Conservation (phyloP, 1,284 basidiomycete species). For the Sporisorium scitamineum region DNA sequence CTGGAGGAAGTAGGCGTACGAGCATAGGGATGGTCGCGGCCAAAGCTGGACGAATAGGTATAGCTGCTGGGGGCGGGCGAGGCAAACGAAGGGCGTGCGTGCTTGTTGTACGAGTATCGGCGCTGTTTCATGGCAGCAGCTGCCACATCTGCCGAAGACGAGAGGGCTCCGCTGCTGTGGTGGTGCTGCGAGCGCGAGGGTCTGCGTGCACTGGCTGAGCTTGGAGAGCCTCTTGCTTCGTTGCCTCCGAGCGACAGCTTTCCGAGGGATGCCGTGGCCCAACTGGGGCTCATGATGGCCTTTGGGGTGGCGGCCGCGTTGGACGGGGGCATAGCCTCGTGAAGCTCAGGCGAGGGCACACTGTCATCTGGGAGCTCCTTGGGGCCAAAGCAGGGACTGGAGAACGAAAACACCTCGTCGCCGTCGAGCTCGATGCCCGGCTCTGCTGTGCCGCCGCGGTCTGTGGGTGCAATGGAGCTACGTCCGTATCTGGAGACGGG, state of each 20-base stretch:
- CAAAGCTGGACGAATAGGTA: constrained; percentile 48
- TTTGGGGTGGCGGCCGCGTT: constrained; percentile 28
- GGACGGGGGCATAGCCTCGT: constrained; percentile 40
- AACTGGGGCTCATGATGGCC: constrained; percentile 53
- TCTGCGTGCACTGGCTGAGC: constrained; percentile 22
- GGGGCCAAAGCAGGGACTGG: constrained; percentile 61
- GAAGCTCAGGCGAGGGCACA: constrained; percentile 39
- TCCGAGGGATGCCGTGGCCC: constrained; percentile 55
- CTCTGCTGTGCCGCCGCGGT: constrained; percentile 31
- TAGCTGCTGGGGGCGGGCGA: constrained; percentile 46
- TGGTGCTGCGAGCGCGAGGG: constrained; percentile 41
- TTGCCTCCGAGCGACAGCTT: constrained; percentile 52
- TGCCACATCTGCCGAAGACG: constrained; percentile 47
- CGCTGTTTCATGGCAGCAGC: constrained; percentile 54
- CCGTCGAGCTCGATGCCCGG: constrained; percentile 46
- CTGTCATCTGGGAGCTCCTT: constrained; percentile 50
- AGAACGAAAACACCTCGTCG: constrained; percentile 63
- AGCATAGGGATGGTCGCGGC: constrained; percentile 54
- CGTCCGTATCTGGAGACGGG: constrained; percentile 20
- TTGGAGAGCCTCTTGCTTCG: constrained; percentile 39
- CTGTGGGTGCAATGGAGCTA: constrained; percentile 22
- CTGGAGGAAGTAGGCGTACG: constrained; percentile 45
- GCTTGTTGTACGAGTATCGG: constrained; percentile 51
- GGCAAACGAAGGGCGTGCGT: constrained; percentile 34
- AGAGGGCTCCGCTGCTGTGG: constrained; percentile 31